Evolutionary conservation across 768 basidiomycete species (phyloP).

Genomic region (Kwoniella pini): DNA sequence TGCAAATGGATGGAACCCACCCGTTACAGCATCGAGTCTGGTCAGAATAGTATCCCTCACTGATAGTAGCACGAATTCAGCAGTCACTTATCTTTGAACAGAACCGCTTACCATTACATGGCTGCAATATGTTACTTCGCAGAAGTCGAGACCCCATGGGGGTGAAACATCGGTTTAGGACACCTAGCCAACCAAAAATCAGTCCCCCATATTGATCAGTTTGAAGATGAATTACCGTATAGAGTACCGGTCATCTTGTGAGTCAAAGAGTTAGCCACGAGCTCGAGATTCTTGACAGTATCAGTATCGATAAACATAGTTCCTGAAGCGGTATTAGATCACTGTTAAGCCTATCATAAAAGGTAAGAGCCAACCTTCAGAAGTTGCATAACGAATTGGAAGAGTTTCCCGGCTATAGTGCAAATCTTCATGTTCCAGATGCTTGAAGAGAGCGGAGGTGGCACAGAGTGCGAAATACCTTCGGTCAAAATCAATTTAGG

Average conservation of each 20-base stretch:
- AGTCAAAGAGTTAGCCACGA: slow-evolving; percentile 71
- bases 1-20: slow-evolving; percentile 52
- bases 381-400: slow-evolving; percentile 62
- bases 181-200: slow-evolving; percentile 31
- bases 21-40: slow-evolving; percentile 83
- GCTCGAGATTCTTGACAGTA: slow-evolving; percentile 82
- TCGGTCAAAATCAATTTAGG: background rate
- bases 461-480: slow-evolving; percentile 91
- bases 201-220: background rate
- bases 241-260: slow-evolving; percentile 70
- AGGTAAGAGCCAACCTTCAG: slow-evolving; percentile 63
- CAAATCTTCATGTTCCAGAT: slow-evolving; percentile 69
- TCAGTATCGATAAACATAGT: slow-evolving; percentile 94
- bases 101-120: slow-evolving; percentile 64
- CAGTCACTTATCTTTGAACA: slow-evolving; percentile 1
- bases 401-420: slow-evolving; percentile 63
- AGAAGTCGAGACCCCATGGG: slow-evolving; percentile 85
- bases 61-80: background rate
- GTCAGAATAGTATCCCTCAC: slow-evolving; percentile 63
- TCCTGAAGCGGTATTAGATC: slow-evolving; percentile 56
- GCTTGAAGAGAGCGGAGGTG: slow-evolving; percentile 80
- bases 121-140: slow-evolving; percentile 76
- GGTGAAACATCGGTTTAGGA: slow-evolving; percentile 74
- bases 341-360: too few relatives aligned
- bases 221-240: slow-evolving; percentile 62